phyloP scores from a whole-genome alignment of 129 eudicot species.

The Daucus carota region DNA sequence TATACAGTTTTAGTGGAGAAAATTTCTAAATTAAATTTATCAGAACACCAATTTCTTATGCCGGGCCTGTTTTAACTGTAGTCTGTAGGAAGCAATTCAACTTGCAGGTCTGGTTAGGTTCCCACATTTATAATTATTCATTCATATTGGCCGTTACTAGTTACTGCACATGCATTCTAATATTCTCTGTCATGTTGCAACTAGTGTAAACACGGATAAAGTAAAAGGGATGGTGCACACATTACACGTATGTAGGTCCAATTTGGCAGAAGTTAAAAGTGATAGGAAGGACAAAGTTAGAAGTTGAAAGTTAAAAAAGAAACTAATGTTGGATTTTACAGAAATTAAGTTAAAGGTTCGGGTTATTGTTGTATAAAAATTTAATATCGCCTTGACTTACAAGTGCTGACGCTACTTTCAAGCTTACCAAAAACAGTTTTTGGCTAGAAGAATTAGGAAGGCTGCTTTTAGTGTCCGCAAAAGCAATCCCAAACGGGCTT shows the following conservation, averaged over 20 bases:
- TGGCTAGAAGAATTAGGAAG: not conserved
- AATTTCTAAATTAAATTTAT: not conserved
- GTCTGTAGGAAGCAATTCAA: not conserved
- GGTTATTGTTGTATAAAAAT: not conserved
- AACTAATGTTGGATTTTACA: not conserved
- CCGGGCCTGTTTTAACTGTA: not conserved
- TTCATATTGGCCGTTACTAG: not conserved
- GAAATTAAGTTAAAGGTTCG: not conserved
- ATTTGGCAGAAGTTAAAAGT: too few species aligned
- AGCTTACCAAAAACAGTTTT: not conserved
- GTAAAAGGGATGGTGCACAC: not conserved
- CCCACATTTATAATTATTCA: not conserved
- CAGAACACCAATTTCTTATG: not conserved
- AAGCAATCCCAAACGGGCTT: not conserved
- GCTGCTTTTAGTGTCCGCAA: not conserved
- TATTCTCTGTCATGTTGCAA: not conserved
- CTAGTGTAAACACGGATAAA: not conserved
- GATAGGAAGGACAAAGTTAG: too few species aligned
- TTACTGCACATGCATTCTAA: not conserved
- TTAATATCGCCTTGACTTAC: too few species aligned
- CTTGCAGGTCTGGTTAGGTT: not conserved
- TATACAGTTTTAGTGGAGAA: not conserved
- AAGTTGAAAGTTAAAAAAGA: too few species aligned
- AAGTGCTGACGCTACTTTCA: not conserved
- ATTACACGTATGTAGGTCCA: not conserved